Conservation (phyloP, 139 green algal genomes). For the Pseudopediastrum boryanum region DNA sequence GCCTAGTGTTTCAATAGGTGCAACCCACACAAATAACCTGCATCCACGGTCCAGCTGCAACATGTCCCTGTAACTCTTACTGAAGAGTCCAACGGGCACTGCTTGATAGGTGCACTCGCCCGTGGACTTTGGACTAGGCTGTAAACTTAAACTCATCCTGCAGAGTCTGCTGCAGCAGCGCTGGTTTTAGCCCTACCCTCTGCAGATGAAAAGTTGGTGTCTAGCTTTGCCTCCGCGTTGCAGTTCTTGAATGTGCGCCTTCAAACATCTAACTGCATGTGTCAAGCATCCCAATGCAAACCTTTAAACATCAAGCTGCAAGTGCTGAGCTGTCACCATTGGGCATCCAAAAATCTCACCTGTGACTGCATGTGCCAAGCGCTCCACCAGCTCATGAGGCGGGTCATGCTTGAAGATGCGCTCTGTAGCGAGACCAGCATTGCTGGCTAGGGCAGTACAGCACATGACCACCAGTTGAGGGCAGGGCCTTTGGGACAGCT, state of each 20-base stretch:
- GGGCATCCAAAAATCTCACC: neutral
- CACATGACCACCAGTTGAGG: slow-evolving; percentile 35
- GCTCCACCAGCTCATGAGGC: slow-evolving; percentile 29
- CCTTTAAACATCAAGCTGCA: neutral
- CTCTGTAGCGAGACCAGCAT: slow-evolving; percentile 18
- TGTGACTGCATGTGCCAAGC: slow-evolving; percentile 8
- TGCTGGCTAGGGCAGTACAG: slow-evolving; percentile 28
- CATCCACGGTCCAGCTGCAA: too few species aligned
- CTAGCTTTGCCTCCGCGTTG: neutral
- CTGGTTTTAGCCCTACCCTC: too few species aligned
- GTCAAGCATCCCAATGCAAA: neutral
- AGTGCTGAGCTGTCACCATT: neutral
- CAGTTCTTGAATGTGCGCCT: neutral
- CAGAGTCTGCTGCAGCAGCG: too few species aligned
- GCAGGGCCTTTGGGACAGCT: slow-evolving; percentile 3
- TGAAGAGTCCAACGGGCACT: too few species aligned
- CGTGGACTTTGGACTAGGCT: too few species aligned
- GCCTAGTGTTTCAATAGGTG: too few species aligned
- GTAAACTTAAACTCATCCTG: too few species aligned
- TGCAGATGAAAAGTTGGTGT: too few species aligned
- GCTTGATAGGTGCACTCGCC: too few species aligned
- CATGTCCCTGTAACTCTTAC: too few species aligned
- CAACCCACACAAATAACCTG: too few species aligned
- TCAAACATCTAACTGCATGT: neutral
- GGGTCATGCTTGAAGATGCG: slow-evolving; percentile 30